Conservation (phyloP, 805 yeast species). For the Cyberlindnera maritima region DNA sequence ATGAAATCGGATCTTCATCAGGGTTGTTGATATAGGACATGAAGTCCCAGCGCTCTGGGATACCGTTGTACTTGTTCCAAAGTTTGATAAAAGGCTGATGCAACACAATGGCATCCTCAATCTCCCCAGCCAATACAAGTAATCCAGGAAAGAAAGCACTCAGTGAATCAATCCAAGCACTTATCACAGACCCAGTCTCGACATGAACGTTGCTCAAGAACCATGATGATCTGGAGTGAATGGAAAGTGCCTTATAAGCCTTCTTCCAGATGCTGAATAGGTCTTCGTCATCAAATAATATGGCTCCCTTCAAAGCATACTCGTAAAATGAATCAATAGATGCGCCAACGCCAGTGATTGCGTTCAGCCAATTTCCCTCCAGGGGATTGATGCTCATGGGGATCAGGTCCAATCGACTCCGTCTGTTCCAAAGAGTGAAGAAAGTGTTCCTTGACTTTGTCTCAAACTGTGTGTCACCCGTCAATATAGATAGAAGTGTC, state of each 20-base stretch:
- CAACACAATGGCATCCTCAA: constrained; percentile 57
- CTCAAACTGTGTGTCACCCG: constrained; percentile 73
- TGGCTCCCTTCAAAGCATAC: constrained; percentile 74
- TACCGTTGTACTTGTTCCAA: constrained; percentile 76
- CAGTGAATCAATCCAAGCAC: constrained; percentile 80
- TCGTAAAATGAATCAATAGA: constrained; percentile 90
- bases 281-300: constrained; percentile 63
- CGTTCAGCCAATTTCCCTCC: constrained; percentile 52
- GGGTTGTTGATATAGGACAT: background rate
- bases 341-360: constrained; percentile 82
- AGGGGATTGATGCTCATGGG: constrained; percentile 76
- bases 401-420: constrained; percentile 59
- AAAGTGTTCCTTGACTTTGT: constrained; percentile 58
- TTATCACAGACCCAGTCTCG: constrained; percentile 44
- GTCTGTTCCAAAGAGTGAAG: constrained; percentile 64
- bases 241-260: constrained; percentile 56
- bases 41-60: constrained; percentile 87
- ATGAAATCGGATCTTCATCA: constrained; percentile 39
- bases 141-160: constrained; percentile 90
- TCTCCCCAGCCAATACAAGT: constrained; percentile 73
- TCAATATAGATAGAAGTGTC: constrained; percentile 67
- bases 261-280: constrained; percentile 54
- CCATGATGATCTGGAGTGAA: constrained; percentile 51
- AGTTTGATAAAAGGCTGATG: constrained; percentile 67
- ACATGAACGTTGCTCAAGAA: constrained; percentile 56